Conservation (phyloP, 2,329 filamentous ascomycete genomes). For the Elsinoe australis region DNA sequence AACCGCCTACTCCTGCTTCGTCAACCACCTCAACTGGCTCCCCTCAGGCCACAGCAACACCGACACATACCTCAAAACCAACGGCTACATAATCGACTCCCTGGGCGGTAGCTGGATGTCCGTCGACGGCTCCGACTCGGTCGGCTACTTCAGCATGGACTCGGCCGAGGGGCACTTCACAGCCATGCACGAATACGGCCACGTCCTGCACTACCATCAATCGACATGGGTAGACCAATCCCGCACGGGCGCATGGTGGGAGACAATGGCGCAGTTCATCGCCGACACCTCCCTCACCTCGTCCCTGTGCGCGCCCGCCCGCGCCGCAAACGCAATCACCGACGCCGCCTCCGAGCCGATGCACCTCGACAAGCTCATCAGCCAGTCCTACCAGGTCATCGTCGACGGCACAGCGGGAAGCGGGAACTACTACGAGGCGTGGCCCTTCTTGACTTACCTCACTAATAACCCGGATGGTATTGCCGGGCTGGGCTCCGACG, state of each 20-base stretch:
- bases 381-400: constrained; percentile 43
- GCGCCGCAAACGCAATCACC: constrained; percentile 32
- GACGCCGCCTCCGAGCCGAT: constrained; percentile 34
- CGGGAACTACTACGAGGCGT: constrained; percentile 48
- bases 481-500: constrained; percentile 22
- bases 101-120: constrained; percentile 35
- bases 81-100: constrained; percentile 38
- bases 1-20: constrained; percentile 34
- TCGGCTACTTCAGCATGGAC: constrained; percentile 41
- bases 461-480: constrained; percentile 43
- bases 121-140: constrained; percentile 33
- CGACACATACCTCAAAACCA: constrained; percentile 42
- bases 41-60: constrained; percentile 26
- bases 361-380: constrained; percentile 35
- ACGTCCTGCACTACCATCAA: constrained; percentile 41
- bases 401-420: constrained; percentile 35
- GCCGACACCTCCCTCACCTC: constrained; percentile 45
- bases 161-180: constrained; percentile 33
- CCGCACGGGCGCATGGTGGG: constrained; percentile 45
- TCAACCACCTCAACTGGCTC: constrained; percentile 24
- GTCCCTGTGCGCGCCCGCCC: constrained; percentile 36
- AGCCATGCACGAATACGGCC: constrained; percentile 44
- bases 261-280: constrained; percentile 45
- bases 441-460: constrained; percentile 45
- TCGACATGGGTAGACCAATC: constrained; percentile 36